Base-by-base conservation (phyloP, 129 eudicot species). In the Flaveria sonorensis region DNA sequence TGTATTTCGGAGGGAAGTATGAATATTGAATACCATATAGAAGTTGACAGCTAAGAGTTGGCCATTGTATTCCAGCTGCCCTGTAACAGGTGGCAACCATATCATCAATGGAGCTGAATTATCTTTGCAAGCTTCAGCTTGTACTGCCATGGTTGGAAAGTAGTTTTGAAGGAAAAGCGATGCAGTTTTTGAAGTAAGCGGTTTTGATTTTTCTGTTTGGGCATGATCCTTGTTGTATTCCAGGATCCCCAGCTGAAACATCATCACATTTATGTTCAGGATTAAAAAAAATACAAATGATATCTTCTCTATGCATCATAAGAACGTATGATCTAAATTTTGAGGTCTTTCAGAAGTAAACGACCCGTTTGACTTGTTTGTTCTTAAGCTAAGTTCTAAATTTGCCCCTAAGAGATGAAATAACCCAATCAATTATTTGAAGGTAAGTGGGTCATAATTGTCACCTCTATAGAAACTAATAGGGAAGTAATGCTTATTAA, bases 211-310 rank as follows among this genome's bases (percentile, higher is more conserved):
- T 95, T 63, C 99, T 86, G 62, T 89, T 89, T 18, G 84, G 85
- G 77, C 99, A 95, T 11, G 97, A 95, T 10, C 96, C 94, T 77
- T 82, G 88, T 52, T 77, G 82, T 79, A 95, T 76, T 42, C 99
- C 99, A 39, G 89, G 89, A 81, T 95, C 97, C 62, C 99, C 99
- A 73, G 99, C 99, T 95, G 89, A 78, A 86, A 85, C 72, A 12
- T 73, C 81, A 82, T 66, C 52, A 74, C 14, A 30, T 63, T 19
- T 65, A 65, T 48, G 42, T 46, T 39, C 43, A 69, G 39, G 5
- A 67, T 36, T 39, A n/a, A 21, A 39, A n/a, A 39, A 42, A 39
- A 59, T 14, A 36, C n/a, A 12, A 40, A 43, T 60, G 23, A 21
- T n/a, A n/a, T 59, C 18, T 61, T 42, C 43, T 1, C 18, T 64